Percentiles rank a stretch among this genome's conserved stretches.
phyloP scores from a whole-genome alignment of 306 rosid species.

The Boehmeria nivea region DNA sequence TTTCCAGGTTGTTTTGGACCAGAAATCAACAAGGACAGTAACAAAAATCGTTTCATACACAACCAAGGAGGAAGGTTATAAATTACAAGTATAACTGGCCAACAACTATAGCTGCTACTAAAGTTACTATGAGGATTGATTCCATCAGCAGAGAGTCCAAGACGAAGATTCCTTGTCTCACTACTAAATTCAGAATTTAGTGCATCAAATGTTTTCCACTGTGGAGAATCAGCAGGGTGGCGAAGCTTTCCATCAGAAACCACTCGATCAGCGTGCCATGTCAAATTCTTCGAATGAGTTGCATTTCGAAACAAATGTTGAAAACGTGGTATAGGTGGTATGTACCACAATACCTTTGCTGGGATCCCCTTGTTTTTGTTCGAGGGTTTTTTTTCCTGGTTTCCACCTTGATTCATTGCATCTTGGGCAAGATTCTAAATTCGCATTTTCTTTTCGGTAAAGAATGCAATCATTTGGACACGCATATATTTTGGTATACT shows the following conservation, averaged over 20 bases:
- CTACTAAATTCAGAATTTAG: too few relatives aligned
- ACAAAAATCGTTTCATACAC: neutral
- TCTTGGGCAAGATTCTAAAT: neutral
- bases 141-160: too few relatives aligned
- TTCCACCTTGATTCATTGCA: neutral
- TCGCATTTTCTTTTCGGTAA: neutral
- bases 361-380: neutral
- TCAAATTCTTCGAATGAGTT: neutral
- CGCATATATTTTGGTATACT: constrained; percentile 5
- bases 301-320: neutral
- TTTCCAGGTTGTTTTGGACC: neutral
- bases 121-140: neutral
- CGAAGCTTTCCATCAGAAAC: neutral
- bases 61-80: neutral
- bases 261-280: neutral
- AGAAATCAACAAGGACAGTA: neutral
- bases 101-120: neutral
- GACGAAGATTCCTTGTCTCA: too few relatives aligned
- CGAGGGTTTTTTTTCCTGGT: neutral
- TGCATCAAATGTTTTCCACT: too few relatives aligned
- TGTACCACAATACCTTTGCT: neutral
- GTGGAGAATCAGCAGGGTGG: neutral
- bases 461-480: neutral
- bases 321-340: neutral
- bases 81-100: neutral